Evolutionary conservation across 2,329 filamentous ascomycete genomes (phyloP), one percentile per base, ranked within the genome.

Genomic region (Nigrospora oryzae): DNA sequence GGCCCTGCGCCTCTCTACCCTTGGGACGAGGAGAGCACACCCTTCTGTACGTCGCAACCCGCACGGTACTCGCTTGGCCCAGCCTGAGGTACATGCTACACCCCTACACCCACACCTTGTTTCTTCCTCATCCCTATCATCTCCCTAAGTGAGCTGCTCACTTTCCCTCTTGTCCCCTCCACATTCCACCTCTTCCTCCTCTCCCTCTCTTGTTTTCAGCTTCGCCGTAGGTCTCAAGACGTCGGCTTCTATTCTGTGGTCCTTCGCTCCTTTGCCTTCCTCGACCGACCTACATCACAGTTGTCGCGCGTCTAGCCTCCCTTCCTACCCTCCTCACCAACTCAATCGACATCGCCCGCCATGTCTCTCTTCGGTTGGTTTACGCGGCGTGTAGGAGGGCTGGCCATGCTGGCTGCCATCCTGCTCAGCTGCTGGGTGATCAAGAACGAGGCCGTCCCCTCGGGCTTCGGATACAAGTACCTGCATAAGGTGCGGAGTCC

Each of bases 361-460:
- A 80, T 79, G 77, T 69, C 71, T 48, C 53, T 79, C 50, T 73
- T 79, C 53, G 56, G 56, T 34, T 81, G 77, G 77, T 70, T 68
- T 49, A 67, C 73, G 51, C 70, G 70, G 55, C 69, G 77, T 51
- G 69, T 67, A 31, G 76, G 75, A 46, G 77, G 76, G 44, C 56
- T 81, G 49, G 75, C 72, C 51, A 75, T 79, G 67, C 58, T 79
- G 23, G 57, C 59, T 35, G 60, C 77, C 43, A 51, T 74, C 45
- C 55, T 54, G 36, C 67, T 81, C 46, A 73, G 70, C 53, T 79
- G 73, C 61, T 79, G 68, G 65, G 75, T 78, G 37, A 71, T 80
- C 49, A 70, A 69, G 14, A 65, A 63, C 46, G 75, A 79, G 59
- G 64, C 69, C 19, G 64, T 64, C 13, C 58, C 63, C 31, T 62